A percentile compares a stretch with the other conserved stretches of the same genome.
These are phyloP conservation scores for Rutstroemia sp. DNA, from an alignment of 2,329 filamentous ascomycete species.

Conservation along the genomic window DNA sequence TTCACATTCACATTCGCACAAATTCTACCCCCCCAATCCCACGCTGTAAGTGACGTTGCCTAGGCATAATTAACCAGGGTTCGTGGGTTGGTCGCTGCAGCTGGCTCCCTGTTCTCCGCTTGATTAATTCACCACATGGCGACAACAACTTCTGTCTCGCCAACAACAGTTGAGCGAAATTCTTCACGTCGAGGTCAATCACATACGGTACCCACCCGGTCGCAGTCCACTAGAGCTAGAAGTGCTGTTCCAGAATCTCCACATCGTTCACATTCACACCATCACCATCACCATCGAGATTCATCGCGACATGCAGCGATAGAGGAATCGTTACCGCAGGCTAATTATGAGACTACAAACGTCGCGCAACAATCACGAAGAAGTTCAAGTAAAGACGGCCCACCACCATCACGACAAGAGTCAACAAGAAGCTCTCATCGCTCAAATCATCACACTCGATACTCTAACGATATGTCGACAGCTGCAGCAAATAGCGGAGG, in stretches of 20 bases:
- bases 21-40: not conserved
- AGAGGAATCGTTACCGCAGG: slow-evolving; percentile 43
- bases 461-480: slow-evolving; percentile 39
- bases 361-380: slow-evolving; percentile 38
- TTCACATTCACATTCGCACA: not conserved
- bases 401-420: slow-evolving; percentile 20
- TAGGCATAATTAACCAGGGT: slow-evolving; percentile 1
- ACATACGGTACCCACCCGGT: slow-evolving; percentile 22
- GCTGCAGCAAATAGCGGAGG: slow-evolving; percentile 46
- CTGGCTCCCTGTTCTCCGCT: slow-evolving; percentile 13
- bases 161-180: slow-evolving; percentile 22
- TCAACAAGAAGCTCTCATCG: slow-evolving; percentile 31
- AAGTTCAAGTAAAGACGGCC: slow-evolving; percentile 27
- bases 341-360: slow-evolving; percentile 69
- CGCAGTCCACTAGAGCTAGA: slow-evolving; percentile 25
- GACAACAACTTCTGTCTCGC: slow-evolving; percentile 20
- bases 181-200: slow-evolving; percentile 19
- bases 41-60: not conserved
- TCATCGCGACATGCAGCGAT: slow-evolving; percentile 34
- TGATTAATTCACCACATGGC: slow-evolving; percentile 16
- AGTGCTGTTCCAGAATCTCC: slow-evolving; percentile 15
- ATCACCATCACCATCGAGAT: slow-evolving; percentile 28
- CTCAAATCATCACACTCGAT: slow-evolving; percentile 29
- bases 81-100: slow-evolving; percentile 6
- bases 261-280: slow-evolving; percentile 20